Base-by-base conservation (phyloP, 305 asterid genomes). In the Fraxinus sp. region DNA sequence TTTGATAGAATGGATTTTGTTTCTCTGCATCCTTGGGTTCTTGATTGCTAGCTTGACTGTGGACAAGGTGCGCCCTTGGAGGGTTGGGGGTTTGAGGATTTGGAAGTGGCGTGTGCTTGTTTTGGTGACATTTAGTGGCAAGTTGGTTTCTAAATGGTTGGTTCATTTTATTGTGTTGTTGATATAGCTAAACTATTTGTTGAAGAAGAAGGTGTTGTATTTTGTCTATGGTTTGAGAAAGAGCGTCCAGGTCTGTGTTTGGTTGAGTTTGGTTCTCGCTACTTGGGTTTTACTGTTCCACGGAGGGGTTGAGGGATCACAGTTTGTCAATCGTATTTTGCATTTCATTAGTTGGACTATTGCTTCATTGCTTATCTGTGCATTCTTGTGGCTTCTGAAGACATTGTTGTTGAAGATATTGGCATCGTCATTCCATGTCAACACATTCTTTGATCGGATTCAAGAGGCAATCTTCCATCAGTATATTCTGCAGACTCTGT, bases 41-140 rank as follows among this genome's bases (percentile, higher is more conserved):
- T 85, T 94, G 37, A 64, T 90, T 57, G 79, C 89, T 24, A 93
- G 93, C 85, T 85, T 88, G 79, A 87, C 90, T 32, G 91, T 91
- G 83, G 79, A 83, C 13, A 83, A 78, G 83, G 78, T 90, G 84
- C 70, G 80, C 33, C 18, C 37, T n/a, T 20, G 82, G 87, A 87
- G 18, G 18, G 5, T 92, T 68, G 92, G 97, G 97, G 86, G 86
- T 49, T 85, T 94, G 87, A 88, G 73, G 41, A 73, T 92, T 55
- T 94, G 95, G 95, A 90, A 88, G 66, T 93, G 97, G 97, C 81
- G 86, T 76, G 78, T 89, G 59, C 92, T 93, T 76, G 90, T 94
- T 77, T 80, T 93, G 88, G 97, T 93, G 39, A 94, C 92, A 5
- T 82, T 94, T 77, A 90, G 94, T 83, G 97, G 98, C 72, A 78